These are phyloP conservation scores for Colletotrichum gloeosporioides DNA, from an alignment of 2,329 filamentous ascomycete species.

Conservation along the genomic window DNA sequence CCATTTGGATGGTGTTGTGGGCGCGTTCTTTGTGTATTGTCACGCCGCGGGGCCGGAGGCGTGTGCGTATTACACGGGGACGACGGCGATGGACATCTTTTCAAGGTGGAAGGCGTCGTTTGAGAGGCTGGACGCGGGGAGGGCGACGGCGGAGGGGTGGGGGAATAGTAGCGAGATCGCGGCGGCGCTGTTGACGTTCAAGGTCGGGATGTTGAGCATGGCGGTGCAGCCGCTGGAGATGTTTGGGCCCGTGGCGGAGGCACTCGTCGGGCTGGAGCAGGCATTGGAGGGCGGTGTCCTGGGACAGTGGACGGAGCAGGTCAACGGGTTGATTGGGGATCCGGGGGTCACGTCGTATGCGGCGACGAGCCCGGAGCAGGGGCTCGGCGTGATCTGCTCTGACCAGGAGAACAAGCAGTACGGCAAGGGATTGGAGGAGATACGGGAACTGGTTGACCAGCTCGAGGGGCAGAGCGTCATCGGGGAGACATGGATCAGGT, in stretches of 20 bases:
- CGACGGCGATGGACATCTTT: constrained; percentile 38
- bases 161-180: constrained; percentile 5
- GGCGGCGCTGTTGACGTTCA: background rate
- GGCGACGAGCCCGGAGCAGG: background rate
- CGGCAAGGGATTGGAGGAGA: background rate
- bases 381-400: background rate
- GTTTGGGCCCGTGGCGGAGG: background rate
- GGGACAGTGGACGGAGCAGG: background rate
- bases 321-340: background rate
- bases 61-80: constrained; percentile 42
- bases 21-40: constrained; percentile 49
- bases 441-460: background rate
- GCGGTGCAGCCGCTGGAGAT: background rate
- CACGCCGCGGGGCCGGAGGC: constrained; percentile 39
- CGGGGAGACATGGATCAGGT: background rate
- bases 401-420: background rate
- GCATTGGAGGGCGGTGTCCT: background rate
- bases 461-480: background rate
- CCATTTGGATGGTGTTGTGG: constrained; percentile 47
- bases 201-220: background rate
- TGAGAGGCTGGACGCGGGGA: constrained; percentile 20
- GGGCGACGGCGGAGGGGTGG: constrained; percentile 22
- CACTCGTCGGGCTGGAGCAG: background rate
- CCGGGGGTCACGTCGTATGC: background rate
- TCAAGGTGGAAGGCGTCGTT: constrained; percentile 25